A percentile compares a stretch with the other conserved stretches of the same genome.
These are phyloP conservation scores for Zasmidium cellare DNA, from an alignment of 2,329 filamentous ascomycete species.

Conservation along the genomic window DNA sequence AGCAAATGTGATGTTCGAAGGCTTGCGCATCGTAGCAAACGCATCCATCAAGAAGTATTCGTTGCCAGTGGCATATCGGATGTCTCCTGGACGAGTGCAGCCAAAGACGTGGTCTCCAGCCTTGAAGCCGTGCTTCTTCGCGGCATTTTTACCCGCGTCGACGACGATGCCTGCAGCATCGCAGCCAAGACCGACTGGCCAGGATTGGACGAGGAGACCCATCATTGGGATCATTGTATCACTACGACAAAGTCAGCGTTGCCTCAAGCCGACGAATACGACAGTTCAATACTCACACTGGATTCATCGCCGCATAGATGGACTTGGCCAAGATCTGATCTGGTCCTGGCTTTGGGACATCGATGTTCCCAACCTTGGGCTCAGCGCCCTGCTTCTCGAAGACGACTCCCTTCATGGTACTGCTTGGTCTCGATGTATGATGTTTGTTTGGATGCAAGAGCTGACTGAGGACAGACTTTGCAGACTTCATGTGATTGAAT, in stretches of 20 bases:
- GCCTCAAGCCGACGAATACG: neutral
- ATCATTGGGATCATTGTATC: slow-evolving; percentile 3
- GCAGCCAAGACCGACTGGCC: slow-evolving; percentile 4
- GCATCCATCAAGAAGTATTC: slow-evolving; percentile 9
- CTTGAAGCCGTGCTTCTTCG: neutral
- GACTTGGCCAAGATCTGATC: slow-evolving; percentile 7
- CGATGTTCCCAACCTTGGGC: neutral
- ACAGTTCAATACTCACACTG: neutral
- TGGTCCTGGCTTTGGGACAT: neutral
- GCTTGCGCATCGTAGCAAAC: slow-evolving; percentile 1
- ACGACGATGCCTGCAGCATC: slow-evolving; percentile 2
- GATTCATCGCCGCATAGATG: slow-evolving; percentile 2
- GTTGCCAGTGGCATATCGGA: neutral
- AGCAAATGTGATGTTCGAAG: neutral
- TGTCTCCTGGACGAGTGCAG: neutral
- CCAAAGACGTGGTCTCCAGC: slow-evolving; percentile 3
- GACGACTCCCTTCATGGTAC: slow-evolving; percentile 1
- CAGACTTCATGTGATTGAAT: neutral
- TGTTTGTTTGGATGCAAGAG: neutral
- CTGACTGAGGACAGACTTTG: neutral
- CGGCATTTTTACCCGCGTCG: neutral
- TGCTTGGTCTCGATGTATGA: neutral
- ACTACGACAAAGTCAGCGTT: too few species aligned
- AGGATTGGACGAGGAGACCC: neutral
- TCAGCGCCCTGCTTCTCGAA: slow-evolving; percentile 2